phyloP scores from a whole-genome alignment of 345 rosid genomes.

The Abelmoschus esculentus region DNA sequence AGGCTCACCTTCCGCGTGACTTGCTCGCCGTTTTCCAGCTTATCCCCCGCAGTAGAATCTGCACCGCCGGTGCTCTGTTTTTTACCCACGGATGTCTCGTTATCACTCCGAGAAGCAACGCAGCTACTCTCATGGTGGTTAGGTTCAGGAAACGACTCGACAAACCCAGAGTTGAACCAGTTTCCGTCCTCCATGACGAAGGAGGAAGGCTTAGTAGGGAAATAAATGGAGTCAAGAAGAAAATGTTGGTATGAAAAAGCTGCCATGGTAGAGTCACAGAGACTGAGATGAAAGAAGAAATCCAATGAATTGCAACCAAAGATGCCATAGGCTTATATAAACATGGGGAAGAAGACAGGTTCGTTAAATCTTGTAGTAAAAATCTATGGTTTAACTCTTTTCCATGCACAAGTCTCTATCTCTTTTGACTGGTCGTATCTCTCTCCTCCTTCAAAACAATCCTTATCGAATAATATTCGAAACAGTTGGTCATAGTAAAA shows the following conservation, averaged over 20 bases:
- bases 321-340: no score
- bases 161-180: not conserved
- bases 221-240: constrained; percentile 35
- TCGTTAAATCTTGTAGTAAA: no score
- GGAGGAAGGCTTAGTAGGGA: constrained; percentile 10
- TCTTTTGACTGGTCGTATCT: no score
- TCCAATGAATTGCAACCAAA: no score
- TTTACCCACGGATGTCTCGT: constrained; percentile 29
- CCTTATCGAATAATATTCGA: no score
- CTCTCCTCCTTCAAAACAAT: no score
- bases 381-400: no score
- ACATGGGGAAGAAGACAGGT: no score
- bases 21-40: constrained; percentile 37
- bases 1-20: constrained; percentile 27
- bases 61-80: constrained; percentile 40
- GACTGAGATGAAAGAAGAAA: not conserved
- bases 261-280: constrained; percentile 39
- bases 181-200: constrained; percentile 24
- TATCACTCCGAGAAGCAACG: constrained; percentile 19
- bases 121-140: constrained; percentile 13
- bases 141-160: not conserved
- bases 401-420: no score
- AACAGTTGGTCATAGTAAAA: no score
- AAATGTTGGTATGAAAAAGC: constrained; percentile 33
- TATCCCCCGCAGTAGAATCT: constrained; percentile 34